Base-by-base conservation (phyloP, 441 rosid species). In the Arabidopsis hybrid region DNA sequence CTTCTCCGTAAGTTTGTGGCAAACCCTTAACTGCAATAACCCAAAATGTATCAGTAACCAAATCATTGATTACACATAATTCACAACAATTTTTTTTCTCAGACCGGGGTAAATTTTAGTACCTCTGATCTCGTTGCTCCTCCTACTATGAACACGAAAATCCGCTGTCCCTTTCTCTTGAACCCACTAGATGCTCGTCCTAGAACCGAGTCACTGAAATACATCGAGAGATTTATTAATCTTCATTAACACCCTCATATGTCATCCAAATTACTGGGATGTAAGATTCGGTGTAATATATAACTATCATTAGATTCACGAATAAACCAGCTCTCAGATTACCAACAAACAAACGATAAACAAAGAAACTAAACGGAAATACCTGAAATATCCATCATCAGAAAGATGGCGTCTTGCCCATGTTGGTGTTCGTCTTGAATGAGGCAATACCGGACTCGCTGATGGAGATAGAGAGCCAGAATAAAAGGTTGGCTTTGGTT, bases 71-170 rank as follows among this genome's bases (percentile, higher is more conserved):
- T 35, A 43, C 31, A 47, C 0, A 47, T 0, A 1, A 0, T 3
- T 60, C 21, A 21, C 1, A 13, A 38, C 8, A 8, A 39, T 4
- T 17, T 16, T 13, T 21, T 4, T 34, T 56, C 18, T 39, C 31
- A 46, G 46, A 38, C 17, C 4, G 10, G 6, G 43, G 26, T 21
- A 60, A 11, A 62, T 57, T 47, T 10, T 6, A 63, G 18, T 83
- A 93, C 98, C 99, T 96, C 98, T 1, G 99, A 96, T 82, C 99
- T 89, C 5, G 97, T 93, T 67, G 97, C 95, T 66, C 98, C 99
- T 65, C 99, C 99, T 2, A 90, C 88, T 4, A 96, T 85, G 60
- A 91, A 96, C 38, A 96, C 85, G 38, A 96, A 93, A 40, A 93
- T 88, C 29, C 98, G 88, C 56, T 83, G 91, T 21, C 98, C 98